Evolutionary conservation across 176 grass and related monocot species (phyloP), one percentile per base, ranked within the genome.

Genomic region (Canna indica): DNA sequence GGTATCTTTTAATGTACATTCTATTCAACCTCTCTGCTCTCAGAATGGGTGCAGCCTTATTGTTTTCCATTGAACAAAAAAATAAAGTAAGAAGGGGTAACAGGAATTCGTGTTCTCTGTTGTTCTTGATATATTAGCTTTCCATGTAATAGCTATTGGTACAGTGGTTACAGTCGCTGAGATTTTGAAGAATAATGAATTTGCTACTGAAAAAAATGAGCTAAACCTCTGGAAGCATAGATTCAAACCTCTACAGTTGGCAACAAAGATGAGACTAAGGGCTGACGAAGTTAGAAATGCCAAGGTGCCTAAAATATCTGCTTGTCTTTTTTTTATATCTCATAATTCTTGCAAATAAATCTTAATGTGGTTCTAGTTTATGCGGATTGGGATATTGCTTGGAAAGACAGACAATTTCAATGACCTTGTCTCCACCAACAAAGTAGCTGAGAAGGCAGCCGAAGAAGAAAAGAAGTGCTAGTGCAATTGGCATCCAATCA

Each of bases 231-330:
- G 70, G 22, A 4, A 74, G 0, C 63, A 97, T 88, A 92, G 75
- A 92, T 97, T 74, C 74, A 83, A 47, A 97, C 90, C 84, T 92
- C 93, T 29, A 97, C 86, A 45, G 83, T 92, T 15, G 93, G 86
- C 77, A 90, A 84, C 57, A 92, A 83, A 65, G 84, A 92, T 48
- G 85, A 89, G 59, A 75, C 83, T 0, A 97, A 97, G 78, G 93
- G 93, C 18, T 78, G 83, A 22, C 81, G 90, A n/a, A 5, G 79
- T 97, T 52, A 83, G 93, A 50, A 97, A 97, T 82, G 93, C 93
- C 70, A 92, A 97, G 86, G 93, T 87, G 65, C 28, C 13, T 62
- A 62, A 5, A 8, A 25, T 12, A 25, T n/a, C 28, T 28, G 26
- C 58, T 27, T 17, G 11, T 4, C 31, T 30, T 28, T 62, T 30